These are phyloP conservation scores for Rhizophagus sp. DNA, from an alignment of 192 early-diverging fungal genomes.

Conservation along the genomic window DNA sequence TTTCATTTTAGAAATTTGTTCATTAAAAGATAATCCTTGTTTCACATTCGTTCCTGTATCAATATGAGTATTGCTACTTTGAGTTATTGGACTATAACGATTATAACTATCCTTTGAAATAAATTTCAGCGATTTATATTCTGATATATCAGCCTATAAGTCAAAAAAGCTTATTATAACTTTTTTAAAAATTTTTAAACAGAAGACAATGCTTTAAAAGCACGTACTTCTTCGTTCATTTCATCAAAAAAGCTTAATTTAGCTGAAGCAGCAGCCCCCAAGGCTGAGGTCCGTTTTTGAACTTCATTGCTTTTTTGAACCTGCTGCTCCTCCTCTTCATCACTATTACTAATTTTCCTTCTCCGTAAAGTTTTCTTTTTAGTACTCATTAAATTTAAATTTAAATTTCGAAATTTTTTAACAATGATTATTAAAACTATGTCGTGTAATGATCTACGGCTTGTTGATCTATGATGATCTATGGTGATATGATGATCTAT, in stretches of 20 bases:
- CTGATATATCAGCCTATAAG: neutral
- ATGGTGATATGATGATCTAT: too few species aligned
- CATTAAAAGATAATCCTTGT: neutral
- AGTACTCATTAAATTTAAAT: neutral
- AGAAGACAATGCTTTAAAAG: neutral
- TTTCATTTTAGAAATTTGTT: neutral
- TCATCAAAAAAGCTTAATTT: neutral
- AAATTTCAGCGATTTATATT: neutral
- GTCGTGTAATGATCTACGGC: too few species aligned
- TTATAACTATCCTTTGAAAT: neutral
- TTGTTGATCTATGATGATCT: too few species aligned
- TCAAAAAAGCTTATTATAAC: neutral
- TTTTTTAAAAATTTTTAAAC: neutral
- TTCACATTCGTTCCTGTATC: neutral
- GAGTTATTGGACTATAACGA: neutral
- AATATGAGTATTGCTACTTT: neutral
- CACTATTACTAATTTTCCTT: neutral
- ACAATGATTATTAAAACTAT: too few species aligned
- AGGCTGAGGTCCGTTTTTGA: neutral
- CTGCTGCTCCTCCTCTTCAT: neutral
- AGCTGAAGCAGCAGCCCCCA: neutral
- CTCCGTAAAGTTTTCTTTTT: neutral
- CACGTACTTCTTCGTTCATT: neutral
- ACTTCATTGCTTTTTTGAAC: neutral
- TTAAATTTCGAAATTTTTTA: too few species aligned